Evolutionary conservation across 2,329 filamentous ascomycete genomes (phyloP), one percentile per base, ranked within the genome.

Genomic region (Davidsoniella australis): DNA sequence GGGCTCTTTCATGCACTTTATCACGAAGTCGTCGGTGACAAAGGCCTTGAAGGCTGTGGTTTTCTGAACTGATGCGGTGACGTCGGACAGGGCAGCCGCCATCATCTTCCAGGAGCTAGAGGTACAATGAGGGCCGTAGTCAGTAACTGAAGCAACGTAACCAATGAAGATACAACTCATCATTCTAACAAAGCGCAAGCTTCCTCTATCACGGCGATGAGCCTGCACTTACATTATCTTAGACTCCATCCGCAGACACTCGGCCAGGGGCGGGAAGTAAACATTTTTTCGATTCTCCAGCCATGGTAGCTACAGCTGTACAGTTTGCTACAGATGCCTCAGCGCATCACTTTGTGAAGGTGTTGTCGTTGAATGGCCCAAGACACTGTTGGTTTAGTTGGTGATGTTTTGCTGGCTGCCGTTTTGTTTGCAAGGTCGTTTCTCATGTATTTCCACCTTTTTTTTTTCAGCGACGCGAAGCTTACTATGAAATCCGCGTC

Each of bases 211-310:
- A 29, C 10, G 26, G 29, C 8, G 29, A 33, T 51, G 53, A 37
- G 20, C 17, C 26, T n/a, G 46, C 55, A 71, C 80, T 63, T 73
- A 94, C 83, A 94, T 73, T 59, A 95, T 71, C 61, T 82, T 74
- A 59, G 76, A 75, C 63, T 89, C 80, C 66, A 85, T 85, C 58
- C 76, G 80, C 60, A 96, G 73, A 67, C 85, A 93, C 62, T 83
- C 79, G 65, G 86, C 82, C 65, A 95, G 72, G 61, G 86, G 78
- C 61, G 88, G 85, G 60, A 93, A 83, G 68, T 88, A 91, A 63
- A 75, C 71, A 67, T 82, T 33, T 33, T 33, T 33, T 80, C 60
- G 76, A 73, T 61, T 76, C 68, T 65, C 79, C 73, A 69, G 78
- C 81, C 82, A 86, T 87, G 69, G 66, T 70, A 29, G 24, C 37